Percentiles rank a stretch among this genome's conserved stretches.
Conservation (phyloP, 2,329 filamentous ascomycete genomes). For the Laburnicola sp. region DNA sequence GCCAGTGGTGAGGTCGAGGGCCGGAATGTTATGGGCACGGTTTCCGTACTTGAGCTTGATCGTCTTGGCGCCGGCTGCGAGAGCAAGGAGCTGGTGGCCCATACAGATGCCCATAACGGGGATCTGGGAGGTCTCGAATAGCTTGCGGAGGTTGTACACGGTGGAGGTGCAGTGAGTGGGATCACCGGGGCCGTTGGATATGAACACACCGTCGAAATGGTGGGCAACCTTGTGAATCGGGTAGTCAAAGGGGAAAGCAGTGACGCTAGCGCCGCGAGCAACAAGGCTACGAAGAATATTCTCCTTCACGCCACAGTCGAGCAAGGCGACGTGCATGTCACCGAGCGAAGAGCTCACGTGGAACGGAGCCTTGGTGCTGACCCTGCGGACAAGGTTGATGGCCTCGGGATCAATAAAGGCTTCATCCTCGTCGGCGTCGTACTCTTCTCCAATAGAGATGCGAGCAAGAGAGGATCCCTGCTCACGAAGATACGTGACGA, state of each 20-base stretch:
- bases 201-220: slow-evolving; percentile 98
- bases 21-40: slow-evolving; percentile 98
- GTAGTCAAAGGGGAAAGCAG: slow-evolving; percentile 94
- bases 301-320: slow-evolving; percentile 99
- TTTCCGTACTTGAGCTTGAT: slow-evolving; percentile 99
- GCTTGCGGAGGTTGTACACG: slow-evolving; percentile 84
- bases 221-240: slow-evolving; percentile 97
- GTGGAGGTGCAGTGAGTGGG: slow-evolving; percentile 95
- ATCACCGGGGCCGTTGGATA: slow-evolving; percentile 97
- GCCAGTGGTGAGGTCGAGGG: slow-evolving; percentile 89
- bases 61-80: slow-evolving; percentile 84
- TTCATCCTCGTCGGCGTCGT: slow-evolving; percentile 97
- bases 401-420: slow-evolving; percentile 92
- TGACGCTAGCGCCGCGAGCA: slow-evolving; percentile 86
- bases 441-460: slow-evolving; percentile 95
- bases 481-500: slow-evolving; percentile 94
- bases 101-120: slow-evolving; percentile 98
- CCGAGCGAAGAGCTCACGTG: slow-evolving; percentile 84
- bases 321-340: slow-evolving; percentile 85
- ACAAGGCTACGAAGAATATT: slow-evolving; percentile 97
- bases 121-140: slow-evolving; percentile 89
- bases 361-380: slow-evolving; percentile 98
- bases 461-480: slow-evolving; percentile 93
- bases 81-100: slow-evolving; percentile 91
- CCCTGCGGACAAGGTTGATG: slow-evolving; percentile 94